phyloP scores from a whole-genome alignment of 2,329 filamentous ascomycete genomes.

The Aureobasidium sp. region DNA sequence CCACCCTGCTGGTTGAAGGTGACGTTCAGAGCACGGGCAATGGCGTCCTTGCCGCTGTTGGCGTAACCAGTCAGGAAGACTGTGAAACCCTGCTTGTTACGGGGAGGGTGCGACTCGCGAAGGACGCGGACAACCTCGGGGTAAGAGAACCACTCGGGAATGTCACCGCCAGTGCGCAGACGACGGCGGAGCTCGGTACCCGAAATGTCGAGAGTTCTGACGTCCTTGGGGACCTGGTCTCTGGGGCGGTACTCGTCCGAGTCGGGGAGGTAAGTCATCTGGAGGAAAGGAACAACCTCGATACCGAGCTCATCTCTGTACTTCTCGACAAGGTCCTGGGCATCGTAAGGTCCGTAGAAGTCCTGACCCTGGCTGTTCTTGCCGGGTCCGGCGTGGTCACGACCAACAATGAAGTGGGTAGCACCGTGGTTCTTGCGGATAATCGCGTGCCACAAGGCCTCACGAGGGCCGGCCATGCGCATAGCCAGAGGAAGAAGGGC shows the following conservation, averaged over 20 bases:
- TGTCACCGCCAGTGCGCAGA: slow-evolving; percentile 84
- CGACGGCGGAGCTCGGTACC: slow-evolving; percentile 78
- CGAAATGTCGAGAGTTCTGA: slow-evolving; percentile 61
- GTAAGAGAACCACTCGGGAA: slow-evolving; percentile 99
- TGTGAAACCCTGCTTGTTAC: slow-evolving; percentile 90
- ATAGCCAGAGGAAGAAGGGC: slow-evolving; percentile 93
- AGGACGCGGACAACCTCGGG: slow-evolving; percentile 96
- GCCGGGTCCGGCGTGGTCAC: slow-evolving; percentile 94
- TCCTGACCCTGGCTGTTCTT: slow-evolving; percentile 97
- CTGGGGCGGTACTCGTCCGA: slow-evolving; percentile 92
- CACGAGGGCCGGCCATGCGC: slow-evolving; percentile 97
- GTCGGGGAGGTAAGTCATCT: slow-evolving; percentile 98
- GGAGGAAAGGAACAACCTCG: slow-evolving; percentile 98
- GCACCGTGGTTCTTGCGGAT: slow-evolving; percentile 99
- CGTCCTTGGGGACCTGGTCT: slow-evolving; percentile 77
- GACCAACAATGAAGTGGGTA: slow-evolving; percentile 97
- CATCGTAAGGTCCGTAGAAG: slow-evolving; percentile 97
- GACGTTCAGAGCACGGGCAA: slow-evolving; percentile 90
- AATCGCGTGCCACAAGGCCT: slow-evolving; percentile 99
- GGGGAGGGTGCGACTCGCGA: slow-evolving; percentile 89
- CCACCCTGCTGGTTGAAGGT: slow-evolving; percentile 98
- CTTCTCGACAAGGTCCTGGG: slow-evolving; percentile 92
- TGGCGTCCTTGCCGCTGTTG: slow-evolving; percentile 95
- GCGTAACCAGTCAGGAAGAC: slow-evolving; percentile 96
- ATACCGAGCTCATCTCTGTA: slow-evolving; percentile 96